Base-by-base conservation (phyloP, 192 early-diverging fungal genomes). In the Podila clonocystis region DNA sequence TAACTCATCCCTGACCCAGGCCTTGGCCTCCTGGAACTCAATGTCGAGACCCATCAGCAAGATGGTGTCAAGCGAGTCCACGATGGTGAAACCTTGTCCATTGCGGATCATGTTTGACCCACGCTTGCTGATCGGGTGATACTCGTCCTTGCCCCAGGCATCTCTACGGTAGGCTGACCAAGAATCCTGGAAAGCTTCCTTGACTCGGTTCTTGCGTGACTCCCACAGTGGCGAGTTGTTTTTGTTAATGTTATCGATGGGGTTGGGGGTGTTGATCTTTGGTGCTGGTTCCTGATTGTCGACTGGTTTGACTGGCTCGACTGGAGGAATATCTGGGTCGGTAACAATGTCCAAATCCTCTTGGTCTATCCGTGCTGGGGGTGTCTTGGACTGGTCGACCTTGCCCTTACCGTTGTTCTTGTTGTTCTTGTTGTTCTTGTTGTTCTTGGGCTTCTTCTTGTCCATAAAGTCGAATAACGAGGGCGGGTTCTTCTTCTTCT, bases 51-150 rank as follows among this genome's bases (percentile, higher is more conserved):
- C 91, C 91, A 97, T 94, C 31, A 99, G 84, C 26, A 89, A 72
- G 29, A 96, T 87, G 19, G 96, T 95, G 69, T 97, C 96, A 28
- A 97, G 82, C 4, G 94, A 85, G 73, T 98, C 97, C 1, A 96
- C 80, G 61, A 97, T 89, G 7, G 93, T 95, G 34, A 97, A 88
- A 8, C 94, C 94, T 59, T 87, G 83, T 33, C 95, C 93, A 7
- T 73, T 67, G 17, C 36, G 60, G 28, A 91, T 87, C 87, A 94
- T 88, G 58, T 95, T 91, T 20, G 84, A 77, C 9, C 94, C 94
- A 17, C 63, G 68, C 52, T 90, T 89, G 4, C 92, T 86, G 11
- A 95, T 66, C 8, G 97, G 96, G 49, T 87, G 85, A 64, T 97
- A 92, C 77, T 97, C 95, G 66, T 98, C 97, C 49, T 76, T 83